Base-by-base conservation (phyloP, 2,329 filamentous ascomycete genomes). In the Cadophora sp. region DNA sequence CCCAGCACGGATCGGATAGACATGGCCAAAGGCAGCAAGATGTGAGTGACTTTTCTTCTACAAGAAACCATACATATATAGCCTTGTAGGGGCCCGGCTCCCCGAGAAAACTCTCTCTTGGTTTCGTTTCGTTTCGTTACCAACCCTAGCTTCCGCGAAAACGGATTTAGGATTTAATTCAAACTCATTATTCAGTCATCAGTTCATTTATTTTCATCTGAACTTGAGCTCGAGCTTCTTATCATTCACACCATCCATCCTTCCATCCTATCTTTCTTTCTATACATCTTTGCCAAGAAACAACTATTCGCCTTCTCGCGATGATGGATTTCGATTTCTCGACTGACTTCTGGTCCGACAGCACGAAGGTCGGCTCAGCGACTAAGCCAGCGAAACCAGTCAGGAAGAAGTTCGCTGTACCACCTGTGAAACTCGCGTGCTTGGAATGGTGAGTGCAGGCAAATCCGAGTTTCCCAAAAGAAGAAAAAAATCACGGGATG, bases 341-440 rank as follows among this genome's bases (percentile, higher is more conserved):
- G 22, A 56, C 62, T 65, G 47, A 65, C 47, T 4, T 48, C 18
- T 59, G 47, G 48, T 24, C 27, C 22, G 62, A 60, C 39, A 66
- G 64, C 24, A 56, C 64, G n/a, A 66, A 56, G 33, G 22, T 61
- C 64, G 36, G 39, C 30, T 55, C 58, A 6, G 33, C 58, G 3
- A 45, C 50, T n/a, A 70, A 66, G 56, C 39, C 66, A 16, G 63
- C 53, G n/a, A 72, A 72, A 50, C 66, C 67, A 8, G 33, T 61
- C 24, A 68, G 73, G 59, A 75, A 72, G 72, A 75, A 75, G 60
- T 74, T 75, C 48, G 69, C 70, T 4, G 69, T 73, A 27, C 83
- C 83, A 59, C 83, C 83, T 1, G 82, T 84, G 33, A 85, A 84
- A 73, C 78, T 82, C 60, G 83, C 83, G 24, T 84, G 83, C 70